phyloP scores from a whole-genome alignment of 352 stramenopile genomes.

The Phytophthora crassamura region DNA sequence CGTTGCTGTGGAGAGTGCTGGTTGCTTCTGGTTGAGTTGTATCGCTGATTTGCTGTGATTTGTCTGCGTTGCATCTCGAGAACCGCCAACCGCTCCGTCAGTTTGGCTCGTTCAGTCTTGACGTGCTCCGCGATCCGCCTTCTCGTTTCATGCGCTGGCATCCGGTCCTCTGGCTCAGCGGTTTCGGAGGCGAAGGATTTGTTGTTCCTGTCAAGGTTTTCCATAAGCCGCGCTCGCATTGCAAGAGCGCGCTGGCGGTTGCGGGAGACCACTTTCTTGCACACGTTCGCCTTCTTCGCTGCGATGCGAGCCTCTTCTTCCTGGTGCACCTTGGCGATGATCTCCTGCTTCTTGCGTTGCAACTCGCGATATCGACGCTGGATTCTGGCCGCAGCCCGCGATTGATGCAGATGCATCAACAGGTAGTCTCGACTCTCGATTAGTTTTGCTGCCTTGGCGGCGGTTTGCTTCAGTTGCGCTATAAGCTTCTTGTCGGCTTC shows the following conservation, averaged over 20 bases:
- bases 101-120: slow-evolving; percentile 21
- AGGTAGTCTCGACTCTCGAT: slow-evolving; percentile 31
- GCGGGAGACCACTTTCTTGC: slow-evolving; percentile 44
- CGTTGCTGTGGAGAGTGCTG: slow-evolving; percentile 10
- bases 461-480: slow-evolving; percentile 40
- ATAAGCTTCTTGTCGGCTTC: slow-evolving; percentile 52
- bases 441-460: slow-evolving; percentile 18
- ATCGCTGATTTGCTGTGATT: slow-evolving; percentile 5
- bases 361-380: slow-evolving; percentile 40
- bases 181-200: neutral
- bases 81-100: slow-evolving; percentile 19
- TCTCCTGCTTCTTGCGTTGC: slow-evolving; percentile 19
- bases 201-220: slow-evolving; percentile 11
- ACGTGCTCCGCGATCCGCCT: slow-evolving; percentile 23
- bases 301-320: slow-evolving; percentile 34
- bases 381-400: slow-evolving; percentile 42
- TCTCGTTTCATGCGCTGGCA: slow-evolving; percentile 7
- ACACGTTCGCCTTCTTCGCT: slow-evolving; percentile 44
- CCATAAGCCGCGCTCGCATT: slow-evolving; percentile 34
- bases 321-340: slow-evolving; percentile 11
- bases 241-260: slow-evolving; percentile 49
- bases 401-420: slow-evolving; percentile 30
- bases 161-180: neutral
- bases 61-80: slow-evolving; percentile 29
- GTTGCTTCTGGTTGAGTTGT: slow-evolving; percentile 1